These are phyloP conservation scores for Nitzschia sp. DNA, from an alignment of 108 stramenopile genomes.

Conservation along the genomic window DNA sequence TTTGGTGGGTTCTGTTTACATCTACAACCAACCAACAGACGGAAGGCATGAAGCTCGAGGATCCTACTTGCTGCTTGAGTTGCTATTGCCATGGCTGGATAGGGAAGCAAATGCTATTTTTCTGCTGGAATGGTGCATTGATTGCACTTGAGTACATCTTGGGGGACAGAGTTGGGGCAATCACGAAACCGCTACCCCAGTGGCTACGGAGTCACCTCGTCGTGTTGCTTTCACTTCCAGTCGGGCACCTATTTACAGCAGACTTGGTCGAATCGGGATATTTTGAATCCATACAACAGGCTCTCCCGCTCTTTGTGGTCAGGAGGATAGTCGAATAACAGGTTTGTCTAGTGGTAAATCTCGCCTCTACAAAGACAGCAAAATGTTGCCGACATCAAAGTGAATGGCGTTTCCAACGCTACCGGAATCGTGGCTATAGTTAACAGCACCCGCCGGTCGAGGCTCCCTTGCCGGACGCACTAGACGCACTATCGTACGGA, in stretches of 20 bases:
- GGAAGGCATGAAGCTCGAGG: not conserved
- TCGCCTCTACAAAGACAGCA: no score
- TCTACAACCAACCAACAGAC: not conserved
- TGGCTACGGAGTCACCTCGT: slow-evolving; percentile 3
- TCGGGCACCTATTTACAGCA: slow-evolving; percentile 26
- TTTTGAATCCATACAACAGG: slow-evolving; percentile 20
- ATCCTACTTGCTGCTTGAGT: slow-evolving; percentile 4
- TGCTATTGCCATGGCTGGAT: slow-evolving; percentile 16
- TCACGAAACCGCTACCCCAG: slow-evolving; percentile 11
- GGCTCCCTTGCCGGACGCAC: slow-evolving; percentile 33
- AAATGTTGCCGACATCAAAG: no score
- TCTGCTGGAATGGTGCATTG: slow-evolving; percentile 22
- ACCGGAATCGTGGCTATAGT: no score
- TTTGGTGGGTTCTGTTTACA: slow-evolving; percentile 18
- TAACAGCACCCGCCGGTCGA: slow-evolving; percentile 49
- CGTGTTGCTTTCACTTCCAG: slow-evolving; percentile 14
- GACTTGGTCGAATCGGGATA: slow-evolving; percentile 16
- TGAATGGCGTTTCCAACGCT: no score
- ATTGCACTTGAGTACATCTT: slow-evolving; percentile 22
- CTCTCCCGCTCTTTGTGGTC: slow-evolving; percentile 46
- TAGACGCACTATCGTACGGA: slow-evolving; percentile 34
- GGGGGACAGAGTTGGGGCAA: not conserved
- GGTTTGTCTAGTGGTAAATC: no score
- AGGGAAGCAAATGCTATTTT: slow-evolving; percentile 26
- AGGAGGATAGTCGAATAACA: no score